Evolutionary conservation across 257 asterid species (phyloP), one percentile per base, ranked within the genome.

Genomic region (Fraxinus cuspidata): DNA sequence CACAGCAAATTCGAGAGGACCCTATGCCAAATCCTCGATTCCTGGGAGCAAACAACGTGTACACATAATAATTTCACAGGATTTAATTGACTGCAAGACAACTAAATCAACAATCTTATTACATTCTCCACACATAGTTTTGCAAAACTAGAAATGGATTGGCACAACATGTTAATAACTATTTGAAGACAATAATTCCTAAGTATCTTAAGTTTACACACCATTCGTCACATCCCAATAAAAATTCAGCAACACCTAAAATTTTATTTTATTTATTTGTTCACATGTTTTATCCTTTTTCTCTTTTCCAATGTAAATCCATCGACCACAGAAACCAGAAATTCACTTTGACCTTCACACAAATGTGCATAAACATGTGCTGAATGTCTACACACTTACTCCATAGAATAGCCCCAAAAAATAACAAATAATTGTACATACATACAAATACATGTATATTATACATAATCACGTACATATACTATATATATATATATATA

Each of bases 21-120:
- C 77, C 49, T 25, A 49, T 56, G 74, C 73, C 29, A 47, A 73
- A 70, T 35, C 84, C 79, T 71, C 68, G 88, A 63, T 71, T 84
- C 87, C 88, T 85, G 79, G 34, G 74, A 31, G n/a, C 64, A 75
- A 47, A 18, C 78, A 79, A 73, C 67, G 31, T 65, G 23, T 56
- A 63, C 27, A 60, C 63, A 51, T 58, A 18, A 63, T 12, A 63
- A 63, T 63, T 63, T 34, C 31, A 60, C 19, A 25, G 4, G 1
- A 21, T 25, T 8, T 32, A 60, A 63, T 3, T 58, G 27, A 58
- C 23, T 5, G 4, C 5, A 58, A 23, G 65, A 58, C 11, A 58
- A n/a, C 66, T 7, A 58, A 8, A 58, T 23, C 29, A 12, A 63
- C 34, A 63, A 63, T 3, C 3, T 58, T 23, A 58, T 58, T 58